Conservation (phyloP, 805 yeast species). For the Candida sanyiensis region DNA sequence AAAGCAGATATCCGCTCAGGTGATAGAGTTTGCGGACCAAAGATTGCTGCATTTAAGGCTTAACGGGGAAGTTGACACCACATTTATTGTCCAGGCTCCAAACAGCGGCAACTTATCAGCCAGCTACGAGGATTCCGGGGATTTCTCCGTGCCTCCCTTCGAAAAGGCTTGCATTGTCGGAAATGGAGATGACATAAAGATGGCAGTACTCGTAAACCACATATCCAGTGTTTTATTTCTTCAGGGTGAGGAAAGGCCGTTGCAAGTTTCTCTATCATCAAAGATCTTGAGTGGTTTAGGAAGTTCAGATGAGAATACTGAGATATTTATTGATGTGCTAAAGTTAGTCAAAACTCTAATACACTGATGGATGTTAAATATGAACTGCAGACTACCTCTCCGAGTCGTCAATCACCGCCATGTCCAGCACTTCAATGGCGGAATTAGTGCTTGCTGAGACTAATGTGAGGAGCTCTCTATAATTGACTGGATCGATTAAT, state of each 20-base stretch:
- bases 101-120: no score
- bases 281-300: conserved; percentile 15
- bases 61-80: conserved; percentile 35
- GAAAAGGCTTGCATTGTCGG: conserved; percentile 24
- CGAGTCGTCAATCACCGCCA: conserved; percentile 76
- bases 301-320: conserved; percentile 11
- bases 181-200: conserved; percentile 12
- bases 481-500: conserved; percentile 80
- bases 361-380: no score
- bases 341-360: conserved; percentile 11
- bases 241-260: conserved; percentile 14
- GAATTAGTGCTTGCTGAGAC: conserved; percentile 51
- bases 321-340: conserved; percentile 15
- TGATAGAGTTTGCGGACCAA: conserved; percentile 33
- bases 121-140: conserved; percentile 10
- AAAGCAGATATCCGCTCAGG: no score
- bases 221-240: conserved; percentile 20
- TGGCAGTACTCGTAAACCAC: conserved; percentile 20
- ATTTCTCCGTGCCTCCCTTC: conserved; percentile 41
- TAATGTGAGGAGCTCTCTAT: conserved; percentile 61
- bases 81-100: conserved; percentile 23
- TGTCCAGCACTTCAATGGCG: conserved; percentile 74
- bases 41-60: conserved; percentile 34
- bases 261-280: conserved; percentile 24
- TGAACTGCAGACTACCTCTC: conserved; percentile 23